Percentiles rank a stretch among this genome's conserved stretches.
Conservation (phyloP, 2,329 filamentous ascomycete genomes). For the Chalara sp. region DNA sequence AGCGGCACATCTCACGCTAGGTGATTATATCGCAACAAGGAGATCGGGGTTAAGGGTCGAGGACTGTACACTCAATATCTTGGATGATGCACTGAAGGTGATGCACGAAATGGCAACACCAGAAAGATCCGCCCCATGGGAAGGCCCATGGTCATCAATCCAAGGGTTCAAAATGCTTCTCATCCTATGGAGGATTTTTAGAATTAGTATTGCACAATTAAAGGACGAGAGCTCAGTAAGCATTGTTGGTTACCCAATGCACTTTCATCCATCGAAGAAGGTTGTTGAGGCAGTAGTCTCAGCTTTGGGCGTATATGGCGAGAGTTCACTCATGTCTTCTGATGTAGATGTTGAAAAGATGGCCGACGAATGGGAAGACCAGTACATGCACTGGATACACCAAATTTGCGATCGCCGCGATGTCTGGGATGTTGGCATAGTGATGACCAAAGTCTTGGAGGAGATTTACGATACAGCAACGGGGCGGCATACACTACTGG, state of each 20-base stretch:
- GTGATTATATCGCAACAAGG: constrained; percentile 21
- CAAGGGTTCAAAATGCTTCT: constrained; percentile 24
- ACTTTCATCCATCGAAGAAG: too few relatives aligned
- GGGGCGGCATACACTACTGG: not conserved
- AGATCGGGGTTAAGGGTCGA: constrained; percentile 23
- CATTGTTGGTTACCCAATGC: not conserved
- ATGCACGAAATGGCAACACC: constrained; percentile 11
- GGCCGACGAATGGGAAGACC: not conserved
- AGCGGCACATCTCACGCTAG: constrained; percentile 24
- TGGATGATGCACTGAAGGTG: constrained; percentile 22
- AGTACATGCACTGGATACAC: constrained; percentile 1
- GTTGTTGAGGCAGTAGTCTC: too few relatives aligned
- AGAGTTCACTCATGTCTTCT: too few relatives aligned
- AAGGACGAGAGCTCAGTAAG: not conserved
- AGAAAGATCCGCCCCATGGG: constrained; percentile 9
- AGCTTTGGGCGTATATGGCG: too few relatives aligned
- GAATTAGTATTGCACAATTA: constrained; percentile 21
- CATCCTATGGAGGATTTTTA: constrained; percentile 25
- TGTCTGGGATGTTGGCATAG: constrained; percentile 3
- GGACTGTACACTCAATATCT: constrained; percentile 22
- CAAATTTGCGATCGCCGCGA: constrained; percentile 2
- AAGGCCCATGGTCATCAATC: constrained; percentile 27
- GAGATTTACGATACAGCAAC: constrained; percentile 1
- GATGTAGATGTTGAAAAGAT: not conserved
- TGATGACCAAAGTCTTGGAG: constrained; percentile 3